Conservation (phyloP, 371 early-diverging fungal species). For the Circinella umbellata region DNA sequence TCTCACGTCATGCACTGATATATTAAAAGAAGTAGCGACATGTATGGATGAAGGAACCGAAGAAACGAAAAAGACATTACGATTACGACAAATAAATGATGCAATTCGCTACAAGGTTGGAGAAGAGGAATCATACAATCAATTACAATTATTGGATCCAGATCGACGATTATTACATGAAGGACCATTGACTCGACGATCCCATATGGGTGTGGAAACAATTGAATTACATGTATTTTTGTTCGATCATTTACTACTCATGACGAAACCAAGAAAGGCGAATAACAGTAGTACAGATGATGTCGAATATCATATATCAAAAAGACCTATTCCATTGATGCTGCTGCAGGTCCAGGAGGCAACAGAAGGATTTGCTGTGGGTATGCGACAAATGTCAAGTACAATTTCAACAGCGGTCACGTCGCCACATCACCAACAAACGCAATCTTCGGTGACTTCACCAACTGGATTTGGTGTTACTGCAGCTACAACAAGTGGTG, state of each 20-base stretch:
- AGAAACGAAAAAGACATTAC: constrained; percentile 17
- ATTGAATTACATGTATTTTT: constrained; percentile 76
- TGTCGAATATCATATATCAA: constrained; percentile 61
- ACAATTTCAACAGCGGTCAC: neutral
- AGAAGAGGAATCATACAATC: constrained; percentile 12
- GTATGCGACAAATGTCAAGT: constrained; percentile 25
- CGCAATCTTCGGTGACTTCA: neutral
- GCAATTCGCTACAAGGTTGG: constrained; percentile 19
- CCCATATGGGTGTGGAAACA: constrained; percentile 68
- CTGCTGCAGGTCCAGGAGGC: constrained; percentile 51
- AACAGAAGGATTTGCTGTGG: constrained; percentile 39
- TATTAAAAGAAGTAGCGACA: constrained; percentile 67
- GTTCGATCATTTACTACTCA: constrained; percentile 83
- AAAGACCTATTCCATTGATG: constrained; percentile 62
- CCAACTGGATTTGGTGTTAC: constrained; percentile 3
- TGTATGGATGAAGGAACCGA: constrained; percentile 36
- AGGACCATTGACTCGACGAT: constrained; percentile 73
- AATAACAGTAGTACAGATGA: constrained; percentile 18
- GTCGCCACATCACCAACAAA: constrained; percentile 8
- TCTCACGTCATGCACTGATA: constrained; percentile 60
- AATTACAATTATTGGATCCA: constrained; percentile 67
- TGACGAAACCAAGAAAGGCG: constrained; percentile 65
- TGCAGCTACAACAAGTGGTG: neutral
- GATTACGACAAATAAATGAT: constrained; percentile 31
- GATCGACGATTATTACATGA: constrained; percentile 77